Conservation (phyloP, 164 flowering plant species). For the Vitis rotundifolia region DNA sequence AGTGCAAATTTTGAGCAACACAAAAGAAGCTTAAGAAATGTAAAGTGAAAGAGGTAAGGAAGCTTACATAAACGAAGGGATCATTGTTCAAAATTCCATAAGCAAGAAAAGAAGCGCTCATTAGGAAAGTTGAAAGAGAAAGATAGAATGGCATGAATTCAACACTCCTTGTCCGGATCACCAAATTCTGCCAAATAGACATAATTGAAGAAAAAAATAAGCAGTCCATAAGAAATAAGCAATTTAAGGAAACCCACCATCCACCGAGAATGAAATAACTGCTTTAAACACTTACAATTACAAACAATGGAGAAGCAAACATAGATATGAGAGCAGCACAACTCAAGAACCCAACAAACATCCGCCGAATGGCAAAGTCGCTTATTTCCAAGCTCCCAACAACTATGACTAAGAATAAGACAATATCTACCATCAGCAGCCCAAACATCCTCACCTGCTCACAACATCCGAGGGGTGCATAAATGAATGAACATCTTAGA, state of each 20-base stretch:
- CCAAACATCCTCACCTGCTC: conserved; percentile 49
- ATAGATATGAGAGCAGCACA: conserved; percentile 58
- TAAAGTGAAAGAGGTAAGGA: not conserved
- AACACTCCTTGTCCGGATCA: conserved; percentile 56
- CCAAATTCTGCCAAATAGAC: conserved; percentile 48
- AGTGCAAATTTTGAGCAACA: not conserved
- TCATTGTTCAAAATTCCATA: conserved; percentile 57
- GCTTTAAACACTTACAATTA: conserved; percentile 43
- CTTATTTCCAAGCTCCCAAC: conserved; percentile 42
- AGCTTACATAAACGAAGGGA: conserved; percentile 54
- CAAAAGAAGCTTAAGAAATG: not conserved
- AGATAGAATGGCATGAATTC: conserved; percentile 77
- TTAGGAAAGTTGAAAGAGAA: conserved; percentile 58
- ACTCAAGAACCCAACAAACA: conserved; percentile 44
- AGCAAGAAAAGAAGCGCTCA: conserved; percentile 55
- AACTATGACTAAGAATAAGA: conserved; percentile 31
- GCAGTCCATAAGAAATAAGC: not conserved
- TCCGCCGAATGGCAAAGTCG: conserved; percentile 23
- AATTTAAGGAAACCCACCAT: not conserved
- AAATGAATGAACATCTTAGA: not conserved
- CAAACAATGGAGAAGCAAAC: conserved; percentile 69
- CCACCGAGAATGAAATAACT: not conserved
- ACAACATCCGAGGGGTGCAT: not conserved
- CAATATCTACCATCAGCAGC: conserved; percentile 36
- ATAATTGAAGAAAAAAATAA: not conserved